Evolutionary conservation across 1,284 basidiomycete genomes (phyloP), one percentile per base, ranked within the genome.

Genomic region (Paramarasmius palmivorus): DNA sequence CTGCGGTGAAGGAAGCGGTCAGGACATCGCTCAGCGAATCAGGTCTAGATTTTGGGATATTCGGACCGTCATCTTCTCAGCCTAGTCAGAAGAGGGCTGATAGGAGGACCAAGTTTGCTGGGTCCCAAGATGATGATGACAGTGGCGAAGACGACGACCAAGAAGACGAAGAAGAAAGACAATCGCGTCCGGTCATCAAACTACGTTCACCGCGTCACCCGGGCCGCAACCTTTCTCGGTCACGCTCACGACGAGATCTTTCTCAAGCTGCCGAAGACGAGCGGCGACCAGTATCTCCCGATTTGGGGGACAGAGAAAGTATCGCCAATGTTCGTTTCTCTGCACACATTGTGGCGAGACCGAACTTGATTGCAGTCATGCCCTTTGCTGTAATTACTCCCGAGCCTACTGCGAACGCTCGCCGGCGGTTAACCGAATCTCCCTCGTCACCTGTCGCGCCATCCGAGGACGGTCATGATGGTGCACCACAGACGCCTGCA

Each of bases 361-460:
- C 71, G 10, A 79, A 84, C 62, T 68, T 90, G 50, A 72, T 68
- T 36, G 67, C 72, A 5, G 65, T 83, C 39, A 73, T 92, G 57
- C 90, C 90, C 1, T 92, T 92, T 62, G 88, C 88, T 8, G 68
- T 93, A 47, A 88, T 92, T 63, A 77, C 85, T 26, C 90, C 90
- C 1, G 87, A 92, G 69, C 63, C 67, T 34, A 72, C 66, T 39
- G 70, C 68, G 42, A 70, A 64, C 45, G 71, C 73, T 46, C 65
- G 70, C 34, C 74, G 75, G 49, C 59, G 64, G 8, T 17, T 60
- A 62, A 9, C 68, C 69, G 14, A 57, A 63, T 64, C 64, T 4
- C 65, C 70, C 15, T 60, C 69, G 19, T 67, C 68, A 12, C 65
- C 67, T 36, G 50, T 65, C 32, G 62, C 68, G 46, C 68, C 67